Base-by-base conservation (phyloP, 2,329 filamentous ascomycete genomes). In the Sclerotinia sclerotiorum region DNA sequence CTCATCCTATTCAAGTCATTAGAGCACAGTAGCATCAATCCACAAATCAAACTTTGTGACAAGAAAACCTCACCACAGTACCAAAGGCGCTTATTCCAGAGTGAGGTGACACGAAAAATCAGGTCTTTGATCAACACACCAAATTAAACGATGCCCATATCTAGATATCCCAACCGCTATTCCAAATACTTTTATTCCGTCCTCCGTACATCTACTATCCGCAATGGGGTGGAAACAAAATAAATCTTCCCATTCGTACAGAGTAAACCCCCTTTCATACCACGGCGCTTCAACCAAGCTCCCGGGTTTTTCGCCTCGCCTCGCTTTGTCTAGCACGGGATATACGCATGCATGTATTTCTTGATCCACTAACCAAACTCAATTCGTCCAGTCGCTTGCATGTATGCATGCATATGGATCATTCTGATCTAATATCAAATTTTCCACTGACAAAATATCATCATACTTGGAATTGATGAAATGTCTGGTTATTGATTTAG, bases 201-300 rank as follows among this genome's bases (percentile, higher is more conserved):
- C 10, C 39, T 35, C 35, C 8, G 2, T 35, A 35, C 35, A 35
- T 35, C 35, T 35, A 35, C 39, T 39, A 13, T 39, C 35, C 35
- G 39, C 11, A 39, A 13, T 39, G 24, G 11, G 35, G 13, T 35
- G 54, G n/a, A 57, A 58, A 24, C 55, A 17, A 39, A 44, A 6
- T 35, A 35, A 35, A 35, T 19, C 7, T n/a, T 44, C 27, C 5
- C n/a, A 21, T 35, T 60, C 42, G 13, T 21, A 35, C 35, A 35
- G 7, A 35, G 35, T 35, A 61, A 61, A 19, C 7, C 29, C 21
- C 21, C 29, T 62, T 62, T 39, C 58, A 49, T 51, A 21, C 21
- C 29, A 62, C 58, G 46, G 58, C 46, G 58, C 58, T 62, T 49
- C 29, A 62, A 62, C 58, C 58, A 62, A 39, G 39, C 58, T 51